Conservation (phyloP, 495 filamentous ascomycete species). For the Neurospora pannonica region DNA sequence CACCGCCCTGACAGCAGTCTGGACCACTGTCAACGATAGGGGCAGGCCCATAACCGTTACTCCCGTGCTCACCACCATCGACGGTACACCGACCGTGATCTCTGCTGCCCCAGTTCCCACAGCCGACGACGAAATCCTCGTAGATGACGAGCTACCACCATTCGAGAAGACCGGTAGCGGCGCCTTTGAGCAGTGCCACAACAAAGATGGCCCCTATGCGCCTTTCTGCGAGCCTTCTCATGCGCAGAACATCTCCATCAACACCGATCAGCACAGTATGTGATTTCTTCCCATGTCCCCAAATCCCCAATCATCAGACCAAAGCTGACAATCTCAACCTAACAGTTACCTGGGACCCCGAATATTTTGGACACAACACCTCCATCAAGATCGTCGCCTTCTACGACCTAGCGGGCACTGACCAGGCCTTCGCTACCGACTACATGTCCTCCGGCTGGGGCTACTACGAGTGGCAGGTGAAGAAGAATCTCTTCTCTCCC, state of each 20-base stretch:
- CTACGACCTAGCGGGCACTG: conserved; percentile 21
- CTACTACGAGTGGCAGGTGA: conserved; percentile 31
- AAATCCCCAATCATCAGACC: not conserved
- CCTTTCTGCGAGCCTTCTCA: conserved; percentile 31
- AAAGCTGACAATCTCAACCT: not conserved
- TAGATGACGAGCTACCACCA: conserved; percentile 19
- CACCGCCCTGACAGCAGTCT: conserved; percentile 16
- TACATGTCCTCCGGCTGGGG: conserved; percentile 25
- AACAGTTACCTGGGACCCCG: conserved; percentile 37
- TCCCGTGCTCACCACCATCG: conserved; percentile 28
- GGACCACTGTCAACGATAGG: conserved; percentile 33
- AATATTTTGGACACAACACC: conserved; percentile 29
- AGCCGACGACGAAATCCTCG: conserved; percentile 20
- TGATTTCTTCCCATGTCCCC: not conserved
- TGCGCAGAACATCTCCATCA: conserved; percentile 18
- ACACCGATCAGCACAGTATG: conserved; percentile 33
- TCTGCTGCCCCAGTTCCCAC: conserved; percentile 25
- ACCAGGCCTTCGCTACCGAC: conserved; percentile 27
- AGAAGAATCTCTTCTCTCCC: conserved; percentile 12
- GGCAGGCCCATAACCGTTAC: conserved; percentile 29
- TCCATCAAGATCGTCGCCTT: conserved; percentile 28
- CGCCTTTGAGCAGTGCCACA: conserved; percentile 28
- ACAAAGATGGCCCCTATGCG: conserved; percentile 22
- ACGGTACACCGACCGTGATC: conserved; percentile 28
- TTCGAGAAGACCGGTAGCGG: conserved; percentile 19